These are phyloP conservation scores for Quercus engelmannii DNA, from an alignment of 306 rosid species.

Conservation along the genomic window DNA sequence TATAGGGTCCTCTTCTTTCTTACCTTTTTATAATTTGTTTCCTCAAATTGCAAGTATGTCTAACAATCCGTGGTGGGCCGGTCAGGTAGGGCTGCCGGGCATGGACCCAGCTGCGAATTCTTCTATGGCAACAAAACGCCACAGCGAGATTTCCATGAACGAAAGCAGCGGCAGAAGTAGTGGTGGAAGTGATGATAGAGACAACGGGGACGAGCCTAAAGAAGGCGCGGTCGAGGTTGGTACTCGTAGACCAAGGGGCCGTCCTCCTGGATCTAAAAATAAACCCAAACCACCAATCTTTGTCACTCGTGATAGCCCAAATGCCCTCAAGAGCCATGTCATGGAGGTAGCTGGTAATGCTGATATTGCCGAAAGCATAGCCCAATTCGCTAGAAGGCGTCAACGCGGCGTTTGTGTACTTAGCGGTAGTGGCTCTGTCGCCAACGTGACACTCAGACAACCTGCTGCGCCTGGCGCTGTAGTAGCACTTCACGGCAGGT, in stretches of 20 bases:
- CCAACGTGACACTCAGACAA: constrained; percentile 82
- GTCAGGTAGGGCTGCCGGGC: constrained; percentile 73
- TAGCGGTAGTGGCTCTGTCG: constrained; percentile 86
- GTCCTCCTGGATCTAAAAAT: constrained; percentile 95
- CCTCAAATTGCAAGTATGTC: constrained; percentile 52
- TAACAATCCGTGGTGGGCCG: constrained; percentile 87
- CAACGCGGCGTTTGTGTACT: constrained; percentile 95
- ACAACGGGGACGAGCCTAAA: constrained; percentile 54
- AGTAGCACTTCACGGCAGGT: constrained; percentile 87
- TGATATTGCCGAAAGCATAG: constrained; percentile 80
- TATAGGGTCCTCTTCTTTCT: background rate
- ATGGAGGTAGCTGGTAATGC: constrained; percentile 90
- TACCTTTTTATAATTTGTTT: background rate
- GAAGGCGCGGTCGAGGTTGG: constrained; percentile 88
- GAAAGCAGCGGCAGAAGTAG: constrained; percentile 41
- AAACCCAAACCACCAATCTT: constrained; percentile 93
- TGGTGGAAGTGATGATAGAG: constrained; percentile 42
- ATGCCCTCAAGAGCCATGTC: constrained; percentile 84
- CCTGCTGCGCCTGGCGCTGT: constrained; percentile 80
- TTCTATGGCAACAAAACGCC: constrained; percentile 41
- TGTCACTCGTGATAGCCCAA: constrained; percentile 83
- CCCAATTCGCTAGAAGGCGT: constrained; percentile 77
- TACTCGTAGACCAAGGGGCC: constrained; percentile 73
- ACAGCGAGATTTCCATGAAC: constrained; percentile 48
- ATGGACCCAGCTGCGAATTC: constrained; percentile 71